Percentiles rank a stretch among this genome's conserved stretches.
Conservation (phyloP, 495 filamentous ascomycete genomes). For the Talaromyces ruber region DNA sequence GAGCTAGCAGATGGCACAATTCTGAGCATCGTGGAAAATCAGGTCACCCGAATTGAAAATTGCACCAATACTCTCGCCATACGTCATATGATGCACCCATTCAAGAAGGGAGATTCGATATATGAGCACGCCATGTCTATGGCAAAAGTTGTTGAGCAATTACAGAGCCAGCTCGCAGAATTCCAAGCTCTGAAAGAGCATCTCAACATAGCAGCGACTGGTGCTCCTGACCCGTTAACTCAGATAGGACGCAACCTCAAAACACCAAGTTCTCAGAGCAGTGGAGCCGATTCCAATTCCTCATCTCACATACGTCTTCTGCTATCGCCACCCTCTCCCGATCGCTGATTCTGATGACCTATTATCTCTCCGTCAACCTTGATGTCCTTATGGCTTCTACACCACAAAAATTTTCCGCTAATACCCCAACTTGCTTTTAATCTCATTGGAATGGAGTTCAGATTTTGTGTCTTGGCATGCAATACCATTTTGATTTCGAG, state of each 20-base stretch:
- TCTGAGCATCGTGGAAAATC: slow-evolving; percentile 82
- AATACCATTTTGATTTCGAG: neutral
- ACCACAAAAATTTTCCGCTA: neutral
- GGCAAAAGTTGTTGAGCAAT: slow-evolving; percentile 35
- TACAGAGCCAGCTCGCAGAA: slow-evolving; percentile 41
- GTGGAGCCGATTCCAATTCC: slow-evolving; percentile 19
- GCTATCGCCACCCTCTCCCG: neutral
- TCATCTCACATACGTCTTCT: slow-evolving; percentile 16
- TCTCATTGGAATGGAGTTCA: neutral
- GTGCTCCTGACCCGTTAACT: slow-evolving; percentile 18
- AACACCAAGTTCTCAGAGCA: slow-evolving; percentile 12
- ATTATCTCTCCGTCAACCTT: neutral
- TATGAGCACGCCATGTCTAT: slow-evolving; percentile 46
- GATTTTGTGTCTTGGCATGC: neutral
- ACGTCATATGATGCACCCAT: slow-evolving; percentile 54
- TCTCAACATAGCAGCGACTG: slow-evolving; percentile 24
- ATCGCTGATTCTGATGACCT: slow-evolving; percentile 1
- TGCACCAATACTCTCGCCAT: slow-evolving; percentile 57
- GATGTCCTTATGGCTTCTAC: neutral
- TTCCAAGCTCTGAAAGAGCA: slow-evolving; percentile 42
- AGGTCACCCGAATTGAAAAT: slow-evolving; percentile 89
- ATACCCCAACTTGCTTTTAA: neutral
- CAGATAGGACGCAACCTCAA: slow-evolving; percentile 9
- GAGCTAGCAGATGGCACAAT: slow-evolving; percentile 82
- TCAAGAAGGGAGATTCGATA: slow-evolving; percentile 34